A percentile compares a stretch with the other conserved stretches of the same genome.
These are phyloP conservation scores for Deinandra increscens DNA, from an alignment of 129 eudicot species.

Conservation along the genomic window DNA sequence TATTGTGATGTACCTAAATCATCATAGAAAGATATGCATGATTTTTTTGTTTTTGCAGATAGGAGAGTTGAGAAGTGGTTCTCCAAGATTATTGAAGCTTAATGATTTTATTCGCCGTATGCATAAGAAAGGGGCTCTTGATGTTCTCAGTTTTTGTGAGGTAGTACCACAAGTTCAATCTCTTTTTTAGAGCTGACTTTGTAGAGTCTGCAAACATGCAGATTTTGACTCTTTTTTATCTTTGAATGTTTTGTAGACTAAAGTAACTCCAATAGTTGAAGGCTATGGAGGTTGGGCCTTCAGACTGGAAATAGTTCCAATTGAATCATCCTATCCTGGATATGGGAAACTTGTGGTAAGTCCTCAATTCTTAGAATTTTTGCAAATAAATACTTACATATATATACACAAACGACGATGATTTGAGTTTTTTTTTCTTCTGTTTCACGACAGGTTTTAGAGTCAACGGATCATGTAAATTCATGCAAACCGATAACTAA, in stretches of 20 bases:
- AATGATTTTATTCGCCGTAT: conserved; percentile 81
- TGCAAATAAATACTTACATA: background rate
- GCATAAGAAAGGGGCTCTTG: conserved; percentile 68
- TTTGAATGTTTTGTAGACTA: conserved; percentile 56
- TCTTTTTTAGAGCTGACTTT: background rate
- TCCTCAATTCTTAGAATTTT: conserved; percentile 7
- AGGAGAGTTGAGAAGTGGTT: conserved; percentile 96
- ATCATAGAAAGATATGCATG: background rate
- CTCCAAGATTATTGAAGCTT: conserved; percentile 81
- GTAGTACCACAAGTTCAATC: conserved; percentile 35
- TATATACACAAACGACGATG: background rate
- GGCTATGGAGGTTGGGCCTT: conserved; percentile 99
- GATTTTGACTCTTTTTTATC: conserved; percentile 1
- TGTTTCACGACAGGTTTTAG: conserved; percentile 64
- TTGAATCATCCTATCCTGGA: conserved; percentile 98
- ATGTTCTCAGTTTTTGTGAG: conserved; percentile 98
- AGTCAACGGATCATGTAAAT: conserved; percentile 92
- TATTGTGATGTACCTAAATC: conserved; percentile 2
- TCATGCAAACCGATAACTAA: conserved; percentile 86
- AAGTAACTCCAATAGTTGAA: conserved; percentile 98
- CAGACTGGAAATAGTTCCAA: conserved; percentile 89
- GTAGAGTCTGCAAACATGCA: background rate
- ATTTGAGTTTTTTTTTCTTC: background rate
- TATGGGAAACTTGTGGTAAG: conserved; percentile 89
- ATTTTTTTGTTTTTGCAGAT: conserved; percentile 43